phyloP scores from a whole-genome alignment of 192 early-diverging fungal species.

The Mortierella claussenii region DNA sequence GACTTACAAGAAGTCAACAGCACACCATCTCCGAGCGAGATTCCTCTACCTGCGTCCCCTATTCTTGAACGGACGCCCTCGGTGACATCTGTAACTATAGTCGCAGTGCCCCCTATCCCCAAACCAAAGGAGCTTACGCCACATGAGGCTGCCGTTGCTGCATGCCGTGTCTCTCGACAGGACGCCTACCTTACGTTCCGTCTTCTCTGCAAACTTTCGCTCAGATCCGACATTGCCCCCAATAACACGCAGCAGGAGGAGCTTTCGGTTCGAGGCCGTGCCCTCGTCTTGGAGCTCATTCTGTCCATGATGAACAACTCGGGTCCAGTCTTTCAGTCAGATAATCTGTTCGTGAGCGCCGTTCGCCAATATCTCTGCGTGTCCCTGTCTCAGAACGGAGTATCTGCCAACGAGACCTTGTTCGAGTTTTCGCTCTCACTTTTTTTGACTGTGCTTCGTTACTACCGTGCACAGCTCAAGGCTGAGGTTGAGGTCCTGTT shows the following conservation, averaged over 20 bases:
- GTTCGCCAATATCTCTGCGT: constrained; percentile 58
- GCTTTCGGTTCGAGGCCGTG: constrained; percentile 53
- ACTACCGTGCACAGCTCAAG: constrained; percentile 69
- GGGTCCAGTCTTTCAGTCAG: constrained; percentile 55
- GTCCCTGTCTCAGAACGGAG: constrained; percentile 58
- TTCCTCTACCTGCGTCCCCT: constrained; percentile 41
- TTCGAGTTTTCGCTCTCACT: constrained; percentile 60
- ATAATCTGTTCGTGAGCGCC: constrained; percentile 48
- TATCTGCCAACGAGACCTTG: constrained; percentile 58
- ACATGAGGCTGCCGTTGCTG: constrained; percentile 23
- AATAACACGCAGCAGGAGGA: constrained; percentile 52
- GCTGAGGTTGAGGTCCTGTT: constrained; percentile 89
- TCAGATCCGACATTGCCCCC: constrained; percentile 38
- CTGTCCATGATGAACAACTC: constrained; percentile 63
- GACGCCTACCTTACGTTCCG: constrained; percentile 57
- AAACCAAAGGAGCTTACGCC: constrained; percentile 26
- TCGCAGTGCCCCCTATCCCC: background rate
- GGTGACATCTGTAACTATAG: background rate
- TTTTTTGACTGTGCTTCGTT: constrained; percentile 54
- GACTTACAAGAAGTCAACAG: background rate
- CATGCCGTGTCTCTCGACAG: constrained; percentile 48
- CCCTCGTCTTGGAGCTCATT: constrained; percentile 56
- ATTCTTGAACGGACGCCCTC: constrained; percentile 23
- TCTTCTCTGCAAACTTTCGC: constrained; percentile 54
- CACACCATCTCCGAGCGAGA: constrained; percentile 18